Conservation (phyloP, 129 eudicot species). For the Erigeron canadensis region DNA sequence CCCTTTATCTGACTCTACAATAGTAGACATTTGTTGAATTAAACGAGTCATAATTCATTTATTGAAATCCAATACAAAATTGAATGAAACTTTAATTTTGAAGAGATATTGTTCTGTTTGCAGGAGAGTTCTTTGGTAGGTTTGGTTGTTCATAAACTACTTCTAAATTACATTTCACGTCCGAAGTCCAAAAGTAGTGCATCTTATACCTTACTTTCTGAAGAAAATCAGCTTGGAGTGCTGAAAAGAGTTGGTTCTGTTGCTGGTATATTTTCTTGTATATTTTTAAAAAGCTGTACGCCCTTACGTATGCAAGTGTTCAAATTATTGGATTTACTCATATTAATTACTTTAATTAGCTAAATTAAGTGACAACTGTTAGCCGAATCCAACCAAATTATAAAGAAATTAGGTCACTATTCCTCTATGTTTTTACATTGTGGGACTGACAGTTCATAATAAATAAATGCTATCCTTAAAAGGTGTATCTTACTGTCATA, state of each 20-base stretch:
- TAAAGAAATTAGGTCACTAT: not conserved
- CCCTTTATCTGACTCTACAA: not conserved
- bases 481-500: conserved; percentile 11
- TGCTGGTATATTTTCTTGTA: conserved; percentile 54
- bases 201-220: conserved; percentile 54
- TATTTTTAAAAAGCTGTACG: not conserved
- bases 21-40: not conserved
- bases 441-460: conserved; percentile 13
- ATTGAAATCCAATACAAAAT: not conserved
- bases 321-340: not conserved
- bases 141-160: conserved; percentile 62
- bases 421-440: conserved; percentile 7
- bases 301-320: not conserved
- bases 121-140: conserved; percentile 71
- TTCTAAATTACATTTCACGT: conserved; percentile 62
- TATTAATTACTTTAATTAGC: conserved; percentile 5
- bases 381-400: not conserved
- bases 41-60: conserved; percentile 1
- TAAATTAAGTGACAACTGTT: conserved; percentile 13
- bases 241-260: conserved; percentile 88
- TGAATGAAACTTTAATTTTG: not conserved
- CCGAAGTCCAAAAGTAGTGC: conserved; percentile 48
- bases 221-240: conserved; percentile 80
- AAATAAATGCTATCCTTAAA: conserved; percentile 4
- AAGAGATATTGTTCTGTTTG: conserved; percentile 10